Evolutionary conservation across 352 stramenopile species (phyloP), one percentile per base, ranked within the genome.

Genomic region (Pythium guiyangense): DNA sequence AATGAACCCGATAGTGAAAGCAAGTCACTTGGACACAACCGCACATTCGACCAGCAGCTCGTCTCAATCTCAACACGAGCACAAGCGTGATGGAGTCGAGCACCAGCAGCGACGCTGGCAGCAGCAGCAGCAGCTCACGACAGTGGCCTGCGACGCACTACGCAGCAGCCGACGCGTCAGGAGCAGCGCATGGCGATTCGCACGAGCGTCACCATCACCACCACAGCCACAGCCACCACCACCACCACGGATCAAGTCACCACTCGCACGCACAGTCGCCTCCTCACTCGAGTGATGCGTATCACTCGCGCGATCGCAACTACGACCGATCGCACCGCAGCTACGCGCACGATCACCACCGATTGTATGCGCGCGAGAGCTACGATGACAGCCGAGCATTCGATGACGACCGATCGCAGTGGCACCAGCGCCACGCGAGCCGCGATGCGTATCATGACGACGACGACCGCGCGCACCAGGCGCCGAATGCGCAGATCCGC

Each of bases 401-500:
- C 5, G 39, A 44, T 44, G 39, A 44, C 2, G 39, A 44, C 18
- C 39, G 39, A 44, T 44, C 39, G 14, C 15, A 8, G 39, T 20
- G 15, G 39, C 18, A 37, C 18, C 37, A 42, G 43, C 37, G 42
- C 17, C 37, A 26, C 46, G 12, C 27, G 46, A 45, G 18, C 48
- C 20, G 11, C 17, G 20, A 42, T 26, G n/a, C 25, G 27, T 29
- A 22, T 35, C 44, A 55, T 31, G 25, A 37, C 27, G 10, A 25
- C 45, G 18, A 53, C 37, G 42, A 37, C 4, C 27, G 14, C 15
- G 22, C 27, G 1, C 52, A 53, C n/a, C 40, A 59, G 14, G 31
- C 40, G 4, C 11, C 43, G 9, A 34, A 26, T n/a, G 15, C 45
- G 40, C 45, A 52, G 17, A 57, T 63, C 39, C 44, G 57, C 11